phyloP scores from a whole-genome alignment of 75 land plant species.

The Picea glauca region DNA sequence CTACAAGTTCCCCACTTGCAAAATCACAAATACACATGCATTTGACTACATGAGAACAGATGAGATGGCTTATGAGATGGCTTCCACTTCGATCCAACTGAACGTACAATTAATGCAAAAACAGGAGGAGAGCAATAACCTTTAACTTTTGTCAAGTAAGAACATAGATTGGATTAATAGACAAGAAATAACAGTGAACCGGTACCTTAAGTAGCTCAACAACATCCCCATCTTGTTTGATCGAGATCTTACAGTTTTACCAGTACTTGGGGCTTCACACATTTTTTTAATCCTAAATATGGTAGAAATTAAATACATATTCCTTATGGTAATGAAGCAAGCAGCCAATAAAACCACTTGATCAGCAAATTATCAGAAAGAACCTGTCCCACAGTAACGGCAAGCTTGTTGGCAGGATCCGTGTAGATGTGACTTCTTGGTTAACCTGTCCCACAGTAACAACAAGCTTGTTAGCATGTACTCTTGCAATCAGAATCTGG shows the following conservation, averaged over 20 bases:
- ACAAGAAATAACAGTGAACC: background rate
- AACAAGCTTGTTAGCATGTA: constrained; percentile 16
- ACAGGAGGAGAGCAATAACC: background rate
- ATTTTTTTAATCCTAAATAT: constrained; percentile 63
- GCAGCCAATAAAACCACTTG: background rate
- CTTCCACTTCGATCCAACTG: constrained; percentile 63
- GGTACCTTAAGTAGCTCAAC: constrained; percentile 76
- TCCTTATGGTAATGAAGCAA: background rate
- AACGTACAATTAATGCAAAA: constrained; percentile 27
- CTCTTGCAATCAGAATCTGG: constrained; percentile 32
- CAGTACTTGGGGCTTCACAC: constrained; percentile 39
- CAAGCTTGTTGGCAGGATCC: constrained; percentile 43
- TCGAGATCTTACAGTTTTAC: constrained; percentile 45
- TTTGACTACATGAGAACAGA: constrained; percentile 65
- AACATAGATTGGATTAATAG: background rate
- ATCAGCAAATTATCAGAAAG: background rate
- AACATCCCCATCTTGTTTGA: constrained; percentile 48
- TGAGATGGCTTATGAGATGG: constrained; percentile 18
- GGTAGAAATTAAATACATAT: background rate
- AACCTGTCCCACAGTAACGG: constrained; percentile 72
- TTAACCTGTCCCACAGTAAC: constrained; percentile 7
- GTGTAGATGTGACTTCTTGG: constrained; percentile 49
- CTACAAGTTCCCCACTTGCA: constrained; percentile 50
- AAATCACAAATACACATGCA: constrained; percentile 60
- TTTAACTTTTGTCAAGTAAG: background rate